Evolutionary conservation across 2,329 filamentous ascomycete species (phyloP), one percentile per base, ranked within the genome.

Genomic region (Pleurostoma richardsiae): DNA sequence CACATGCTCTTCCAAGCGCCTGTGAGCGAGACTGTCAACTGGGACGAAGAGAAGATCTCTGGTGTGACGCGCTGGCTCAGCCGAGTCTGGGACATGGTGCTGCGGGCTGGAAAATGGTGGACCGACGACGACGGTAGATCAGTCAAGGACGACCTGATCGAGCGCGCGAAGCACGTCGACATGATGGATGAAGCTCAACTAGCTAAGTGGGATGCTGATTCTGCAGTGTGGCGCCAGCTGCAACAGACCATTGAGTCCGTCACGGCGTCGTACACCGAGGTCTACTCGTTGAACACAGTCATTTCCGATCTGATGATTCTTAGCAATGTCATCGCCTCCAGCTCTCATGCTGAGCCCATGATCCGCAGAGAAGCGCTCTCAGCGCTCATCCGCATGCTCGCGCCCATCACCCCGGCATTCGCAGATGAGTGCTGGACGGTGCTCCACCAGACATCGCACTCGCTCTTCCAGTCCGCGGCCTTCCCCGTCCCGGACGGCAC

Each of bases 1-100:
- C 90, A 96, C 61, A 88, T 96, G 61, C 76, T 96, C 5, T 95
- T 96, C 70, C 87, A 91, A 56, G 90, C 90, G 1, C 89, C 90
- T 0, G 86, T 95, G 10, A 82, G 76, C 39, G 90, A 95, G 47
- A 80, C 94, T 1, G 76, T 96, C 2, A 88, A 94, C 62, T 96
- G 90, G 90, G 89, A 95, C 45, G 88, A 89, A 59, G 71, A 77
- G 39, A 92, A 90, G 63, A 92, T 96, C 43, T 72, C 83, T 0
- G 90, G 90, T 3, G 79, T 95, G 19, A 86, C 87, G 43, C 80
- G 90, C 44, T 96, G 90, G 90, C 75, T 95, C 11, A 72, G 75
- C 4, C 78, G 86, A 26, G 61, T 95, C 11, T 70, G 83, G 62
- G 80, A 83, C 40, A 67, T 85, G 30, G 74, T 84, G 4, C 33